These are phyloP conservation scores for Drechslerella coelobrocha DNA, from an alignment of 2,329 filamentous ascomycete genomes.

Conservation along the genomic window DNA sequence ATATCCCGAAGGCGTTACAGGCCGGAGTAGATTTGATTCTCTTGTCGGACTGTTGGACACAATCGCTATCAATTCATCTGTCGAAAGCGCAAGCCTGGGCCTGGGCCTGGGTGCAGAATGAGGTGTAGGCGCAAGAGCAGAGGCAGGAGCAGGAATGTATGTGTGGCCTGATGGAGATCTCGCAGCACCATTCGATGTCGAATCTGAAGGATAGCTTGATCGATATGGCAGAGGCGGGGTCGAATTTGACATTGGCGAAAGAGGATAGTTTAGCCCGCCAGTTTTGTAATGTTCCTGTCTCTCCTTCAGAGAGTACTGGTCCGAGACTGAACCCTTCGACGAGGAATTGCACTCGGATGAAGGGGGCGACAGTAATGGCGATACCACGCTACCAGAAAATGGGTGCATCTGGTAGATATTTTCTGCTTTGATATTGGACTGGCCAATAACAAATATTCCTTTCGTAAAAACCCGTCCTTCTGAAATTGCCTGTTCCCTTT, in stretches of 20 bases:
- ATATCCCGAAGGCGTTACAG: constrained; percentile 45
- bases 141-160: constrained; percentile 23
- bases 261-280: constrained; percentile 64
- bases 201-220: constrained; percentile 52
- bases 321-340: constrained; percentile 42
- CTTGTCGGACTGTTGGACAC: constrained; percentile 39
- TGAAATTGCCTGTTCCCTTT: constrained; percentile 13
- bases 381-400: constrained; percentile 49
- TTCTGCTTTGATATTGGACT: constrained; percentile 48
- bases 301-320: constrained; percentile 34
- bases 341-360: constrained; percentile 50
- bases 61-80: constrained; percentile 50
- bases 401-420: constrained; percentile 49
- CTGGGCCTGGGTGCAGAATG: constrained; percentile 24
- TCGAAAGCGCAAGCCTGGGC: constrained; percentile 30
- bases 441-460: constrained; percentile 47
- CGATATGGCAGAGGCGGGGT: constrained; percentile 59
- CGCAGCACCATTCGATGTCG: constrained; percentile 48
- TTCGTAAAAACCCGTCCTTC: constrained; percentile 21
- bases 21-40: constrained; percentile 20
- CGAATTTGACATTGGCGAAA: constrained; percentile 77
- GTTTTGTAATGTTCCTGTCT: constrained; percentile 47
- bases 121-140: constrained; percentile 22
- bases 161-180: constrained; percentile 50
- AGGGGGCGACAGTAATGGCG: constrained; percentile 50